Evolutionary conservation across 345 rosid species (phyloP), one percentile per base, ranked within the genome.

Genomic region (Gossypium stocksii): DNA sequence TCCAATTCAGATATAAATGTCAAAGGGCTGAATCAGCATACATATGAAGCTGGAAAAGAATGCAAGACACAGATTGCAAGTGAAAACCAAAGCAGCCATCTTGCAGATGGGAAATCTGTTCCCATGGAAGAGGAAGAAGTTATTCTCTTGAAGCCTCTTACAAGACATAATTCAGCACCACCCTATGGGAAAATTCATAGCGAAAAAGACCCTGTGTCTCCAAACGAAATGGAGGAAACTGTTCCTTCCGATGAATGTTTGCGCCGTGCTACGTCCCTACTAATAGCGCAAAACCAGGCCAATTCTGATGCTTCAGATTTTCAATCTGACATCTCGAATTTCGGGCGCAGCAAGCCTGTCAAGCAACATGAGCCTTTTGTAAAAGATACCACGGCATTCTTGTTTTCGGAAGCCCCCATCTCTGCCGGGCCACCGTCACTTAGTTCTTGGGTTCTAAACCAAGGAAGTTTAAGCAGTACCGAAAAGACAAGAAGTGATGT

Each of bases 101-200:
- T 14, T 48, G 78, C 66, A 75, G 62, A 73, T 45, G 84, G 80
- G 46, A 83, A 81, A 81, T 80, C 87, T 22, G 75, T 76, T 74
- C 79, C 83, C 41, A n/a, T 72, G 54, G 99, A 94, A 71, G 98
- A 94, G 76, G 97, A 94, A 80, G 98, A 92, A 83, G 94, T 92
- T 78, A 94, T 94, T 82, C 95, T 94, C 71, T 92, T 94, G 84
- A 89, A 91, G 87, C 99, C 99, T 69, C 94, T 92, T 52, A 80
- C 88, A 60, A 87, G 98, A 76, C 82, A 87, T 83, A 92, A 91
- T 62, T 94, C 99, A 34, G 98, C 90, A 73, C 99, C 99, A 2
- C 78, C 87, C 70, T 77, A 75, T 80, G 80, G 77, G 49, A 79
- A 76, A 59, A 52, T 13, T 70, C 69, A 72, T 52, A 74, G 61